phyloP scores from a whole-genome alignment of 1,284 basidiomycete species.

The Sporisorium graminicola region DNA sequence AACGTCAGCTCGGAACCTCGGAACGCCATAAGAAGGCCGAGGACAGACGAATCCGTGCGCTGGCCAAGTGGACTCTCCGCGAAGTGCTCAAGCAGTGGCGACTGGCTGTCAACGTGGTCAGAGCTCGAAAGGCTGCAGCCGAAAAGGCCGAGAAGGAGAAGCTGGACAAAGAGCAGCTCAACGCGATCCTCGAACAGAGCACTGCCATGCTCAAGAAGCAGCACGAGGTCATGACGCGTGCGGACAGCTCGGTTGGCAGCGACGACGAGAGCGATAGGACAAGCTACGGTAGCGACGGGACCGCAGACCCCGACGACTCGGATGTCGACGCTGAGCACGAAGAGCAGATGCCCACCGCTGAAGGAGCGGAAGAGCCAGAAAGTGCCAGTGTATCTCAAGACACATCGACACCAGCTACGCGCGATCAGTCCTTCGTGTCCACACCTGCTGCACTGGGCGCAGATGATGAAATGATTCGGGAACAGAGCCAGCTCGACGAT shows the following conservation, averaged over 20 bases:
- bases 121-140: constrained; percentile 77
- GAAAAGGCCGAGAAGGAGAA: constrained; percentile 78
- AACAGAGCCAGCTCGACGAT: neutral
- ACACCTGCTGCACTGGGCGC: constrained; percentile 4
- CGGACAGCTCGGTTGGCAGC: constrained; percentile 34
- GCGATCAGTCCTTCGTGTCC: constrained; percentile 11
- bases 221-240: constrained; percentile 60
- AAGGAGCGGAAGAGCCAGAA: constrained; percentile 34
- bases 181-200: constrained; percentile 89
- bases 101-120: constrained; percentile 85
- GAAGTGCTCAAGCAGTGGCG: constrained; percentile 87
- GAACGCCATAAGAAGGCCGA: constrained; percentile 77
- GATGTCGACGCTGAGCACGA: constrained; percentile 23
- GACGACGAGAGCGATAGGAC: constrained; percentile 43
- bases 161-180: constrained; percentile 84
- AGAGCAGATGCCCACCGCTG: constrained; percentile 20
- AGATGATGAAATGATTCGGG: neutral
- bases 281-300: constrained; percentile 38
- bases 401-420: constrained; percentile 10
- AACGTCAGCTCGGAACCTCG: constrained; percentile 75
- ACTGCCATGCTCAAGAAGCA: constrained; percentile 85
- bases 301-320: constrained; percentile 26
- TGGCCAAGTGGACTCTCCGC: constrained; percentile 80
- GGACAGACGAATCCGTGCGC: constrained; percentile 77
- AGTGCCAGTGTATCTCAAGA: constrained; percentile 3